Evolutionary conservation across 225 moss, liverwort and hornwort genomes (phyloP), one percentile per base, ranked within the genome.

Genomic region (Bryoerythrophyllum caledonicum): DNA sequence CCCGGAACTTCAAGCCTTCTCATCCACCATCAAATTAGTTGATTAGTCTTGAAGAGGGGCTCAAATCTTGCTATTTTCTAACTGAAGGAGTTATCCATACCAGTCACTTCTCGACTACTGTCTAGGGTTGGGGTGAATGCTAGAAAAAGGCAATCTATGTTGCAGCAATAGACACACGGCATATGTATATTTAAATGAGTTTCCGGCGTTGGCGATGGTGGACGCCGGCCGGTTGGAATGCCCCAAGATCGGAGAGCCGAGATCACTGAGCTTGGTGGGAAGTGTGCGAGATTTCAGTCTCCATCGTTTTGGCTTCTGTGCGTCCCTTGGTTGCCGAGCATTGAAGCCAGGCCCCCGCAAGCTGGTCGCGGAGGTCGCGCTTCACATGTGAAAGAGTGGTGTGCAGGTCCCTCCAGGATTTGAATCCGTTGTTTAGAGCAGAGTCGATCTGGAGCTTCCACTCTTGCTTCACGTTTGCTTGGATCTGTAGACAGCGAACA

Each of bases 221-320:
- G 60, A 8, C 44, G 30, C 60, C 58, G 58, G 71, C 60, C 28
- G 12, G 30, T 13, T 46, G 8, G 37, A 37, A 56, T 27, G 13
- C 40, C 11, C 44, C 21, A 43, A 75, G 57, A 46, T 23, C 17
- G 54, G 32, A 32, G 32, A 32, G 32, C 32, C 5, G n/a, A n/a
- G n/a, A n/a, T n/a, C n/a, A n/a, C n/a, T n/a, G n/a, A 67, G 56
- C 57, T 44, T 67, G 28, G 75, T 75, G 75, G 65, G 32, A 67
- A 27, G 59, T 60, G 74, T n/a, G 68, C 74, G 53, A 40, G 73
- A 62, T 53, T 74, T 68, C 32, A 53, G 67, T 40, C 26, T 24
- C n/a, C 24, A 25, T 26, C 26, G 46, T 32, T 23, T 2, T 10
- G 54, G 19, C n/a, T n/a, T 14, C 19, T 19, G 5, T 8, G 60